Conservation (phyloP, 805 yeast genomes). For the Saccharomycopsis fermentans region DNA sequence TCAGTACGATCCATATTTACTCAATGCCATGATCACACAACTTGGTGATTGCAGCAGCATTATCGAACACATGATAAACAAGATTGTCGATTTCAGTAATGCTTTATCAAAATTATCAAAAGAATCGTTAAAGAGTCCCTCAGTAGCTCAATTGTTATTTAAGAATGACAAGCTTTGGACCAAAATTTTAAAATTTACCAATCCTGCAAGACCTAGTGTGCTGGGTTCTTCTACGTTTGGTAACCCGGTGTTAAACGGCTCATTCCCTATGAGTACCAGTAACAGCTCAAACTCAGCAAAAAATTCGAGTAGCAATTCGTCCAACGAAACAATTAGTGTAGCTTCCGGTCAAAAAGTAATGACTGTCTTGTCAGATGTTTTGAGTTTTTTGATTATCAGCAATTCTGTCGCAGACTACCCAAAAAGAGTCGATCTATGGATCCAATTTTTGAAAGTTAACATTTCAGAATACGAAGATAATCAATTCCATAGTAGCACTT, state of each 20-base stretch:
- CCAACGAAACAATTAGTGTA: not conserved
- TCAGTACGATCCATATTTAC: slow-evolving; percentile 8
- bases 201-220: not conserved
- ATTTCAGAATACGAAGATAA: not conserved
- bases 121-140: not conserved
- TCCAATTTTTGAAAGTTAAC: slow-evolving; percentile 1
- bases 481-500: not conserved
- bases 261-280: not conserved
- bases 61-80: not conserved
- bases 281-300: not conserved
- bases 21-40: not conserved
- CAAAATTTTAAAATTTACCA: not conserved
- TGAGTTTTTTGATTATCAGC: not conserved
- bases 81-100: not conserved
- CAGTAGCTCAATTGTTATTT: not conserved
- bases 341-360: not conserved
- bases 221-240: not conserved
- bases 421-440: slow-evolving; percentile 2
- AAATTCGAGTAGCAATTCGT: not conserved
- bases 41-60: slow-evolving; percentile 1
- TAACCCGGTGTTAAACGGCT: not conserved
- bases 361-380: not conserved
- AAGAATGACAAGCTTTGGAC: not conserved
- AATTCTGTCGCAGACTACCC: not conserved
- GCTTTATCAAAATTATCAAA: not conserved